A percentile compares a stretch with the other conserved stretches of the same genome.
Conservation (phyloP, 768 basidiomycete genomes). For the Mrakia frigida region DNA sequence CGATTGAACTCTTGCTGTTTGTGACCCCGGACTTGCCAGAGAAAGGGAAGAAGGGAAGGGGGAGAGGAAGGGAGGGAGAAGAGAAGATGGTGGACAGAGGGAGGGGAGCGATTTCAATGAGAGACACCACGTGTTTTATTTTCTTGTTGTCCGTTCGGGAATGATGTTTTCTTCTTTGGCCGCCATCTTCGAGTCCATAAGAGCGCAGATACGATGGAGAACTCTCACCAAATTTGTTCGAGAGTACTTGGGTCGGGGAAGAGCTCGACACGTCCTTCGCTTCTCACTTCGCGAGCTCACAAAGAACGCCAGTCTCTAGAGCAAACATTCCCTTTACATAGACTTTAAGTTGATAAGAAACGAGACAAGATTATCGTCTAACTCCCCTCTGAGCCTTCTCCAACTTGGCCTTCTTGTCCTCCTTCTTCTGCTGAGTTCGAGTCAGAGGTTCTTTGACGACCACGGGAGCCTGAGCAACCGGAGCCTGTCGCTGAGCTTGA, state of each 20-base stretch:
- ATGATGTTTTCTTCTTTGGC: no score
- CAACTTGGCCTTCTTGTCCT: not conserved
- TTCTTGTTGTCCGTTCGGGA: no score
- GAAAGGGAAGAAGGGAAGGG: not conserved
- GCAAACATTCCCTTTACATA: not conserved
- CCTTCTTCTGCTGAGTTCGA: slow-evolving; percentile 4
- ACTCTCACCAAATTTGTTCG: no score
- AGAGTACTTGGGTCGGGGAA: no score
- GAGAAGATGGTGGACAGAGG: not conserved
- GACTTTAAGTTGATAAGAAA: not conserved
- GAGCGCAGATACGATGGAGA: no score
- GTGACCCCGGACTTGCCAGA: not conserved
- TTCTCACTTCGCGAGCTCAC: no score
- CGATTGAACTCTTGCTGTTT: not conserved
- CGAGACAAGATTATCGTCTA: not conserved
- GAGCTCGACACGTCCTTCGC: no score
- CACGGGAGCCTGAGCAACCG: not conserved
- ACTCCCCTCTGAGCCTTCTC: slow-evolving; percentile 11
- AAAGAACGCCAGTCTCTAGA: no score
- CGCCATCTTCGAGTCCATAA: no score
- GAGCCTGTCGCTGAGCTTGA: not conserved
- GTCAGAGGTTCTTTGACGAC: not conserved
- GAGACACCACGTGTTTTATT: no score
- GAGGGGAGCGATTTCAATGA: not conserved
- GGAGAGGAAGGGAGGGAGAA: not conserved